Percentiles rank a stretch among this genome's conserved stretches.
Conservation (phyloP, 2,329 filamentous ascomycete species). For the Sporothrix curviconia region DNA sequence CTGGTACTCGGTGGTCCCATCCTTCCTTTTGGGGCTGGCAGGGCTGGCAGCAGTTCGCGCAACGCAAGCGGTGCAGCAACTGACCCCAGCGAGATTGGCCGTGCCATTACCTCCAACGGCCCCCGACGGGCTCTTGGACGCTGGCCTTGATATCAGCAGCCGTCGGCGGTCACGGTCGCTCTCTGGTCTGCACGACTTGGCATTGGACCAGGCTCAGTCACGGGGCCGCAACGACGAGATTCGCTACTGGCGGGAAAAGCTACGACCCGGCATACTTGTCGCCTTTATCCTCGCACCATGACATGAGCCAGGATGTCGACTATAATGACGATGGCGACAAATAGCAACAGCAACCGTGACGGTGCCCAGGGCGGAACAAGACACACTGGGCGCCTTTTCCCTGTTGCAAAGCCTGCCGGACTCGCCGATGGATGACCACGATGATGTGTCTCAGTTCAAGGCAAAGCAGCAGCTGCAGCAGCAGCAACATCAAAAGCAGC, state of each 20-base stretch:
- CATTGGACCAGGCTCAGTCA: constrained; percentile 27
- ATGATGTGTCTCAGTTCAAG: neutral
- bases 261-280: constrained; percentile 46
- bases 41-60: constrained; percentile 20
- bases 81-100: constrained; percentile 46
- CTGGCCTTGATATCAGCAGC: constrained; percentile 27
- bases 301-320: constrained; percentile 16
- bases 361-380: neutral
- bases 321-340: constrained; percentile 16
- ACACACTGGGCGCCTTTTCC: constrained; percentile 18
- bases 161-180: constrained; percentile 55
- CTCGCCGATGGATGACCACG: neutral
- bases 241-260: constrained; percentile 56
- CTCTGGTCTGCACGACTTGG: constrained; percentile 44
- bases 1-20: neutral
- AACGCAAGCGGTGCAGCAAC: constrained; percentile 22
- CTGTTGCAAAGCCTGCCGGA: constrained; percentile 11
- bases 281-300: constrained; percentile 39
- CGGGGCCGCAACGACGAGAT: constrained; percentile 58
- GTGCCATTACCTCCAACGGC: constrained; percentile 53
- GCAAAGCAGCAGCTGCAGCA: neutral
- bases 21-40: neutral
- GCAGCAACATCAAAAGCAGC: no score
- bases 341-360: no score
- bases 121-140: constrained; percentile 10